Base-by-base conservation (phyloP, 2,329 filamentous ascomycete species). In the Neonectria faginata region DNA sequence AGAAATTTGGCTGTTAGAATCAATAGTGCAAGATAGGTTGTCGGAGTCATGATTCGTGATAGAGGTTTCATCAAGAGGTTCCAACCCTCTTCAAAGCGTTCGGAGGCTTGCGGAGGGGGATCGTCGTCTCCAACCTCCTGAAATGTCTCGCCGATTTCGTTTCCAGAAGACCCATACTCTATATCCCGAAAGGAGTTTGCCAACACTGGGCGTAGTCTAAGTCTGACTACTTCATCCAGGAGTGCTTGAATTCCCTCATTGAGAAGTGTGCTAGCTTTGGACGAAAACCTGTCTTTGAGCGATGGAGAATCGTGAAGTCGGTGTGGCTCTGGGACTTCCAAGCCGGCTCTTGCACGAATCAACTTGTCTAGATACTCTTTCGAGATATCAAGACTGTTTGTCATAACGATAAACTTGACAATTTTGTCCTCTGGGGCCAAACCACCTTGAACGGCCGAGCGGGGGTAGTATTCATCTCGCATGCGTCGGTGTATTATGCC, bases 401-500 rank as follows among this genome's bases (percentile, higher is more conserved):
- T 93, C 50, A 97, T 86, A 22, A 98, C 91, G 14, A 97, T 89
- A 77, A 99, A 99, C 5, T 92, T 85, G 57, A 98, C 88, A 68
- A 97, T 92, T 71, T 91, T 93, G 72, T 94, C 90, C 77, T 98
- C 96, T 0, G 94, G 93, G 0, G 95, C 94, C 45, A 94, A 85
- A 1, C 89, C 91, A 36, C 94, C 94, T 77, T 94, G 90, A 1
- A 94, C 87, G 0, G 88, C 82, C 2, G 93, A 85, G n/a, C n/a
- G n/a, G 0, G 95, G 96, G 75, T 97, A 98, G 66, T 90, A 92
- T 78, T 99, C 96, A 76, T 98, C 94, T 48, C 94, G 89, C 96
- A 99, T 98, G 79, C 97, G 97, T 62, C 95, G 90, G 78, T 98
- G 95, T 42, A 97, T 90, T 93, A 99, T 97, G 73, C 93, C 93